These are phyloP conservation scores for Colletotrichum eleusines DNA, from an alignment of 2,329 filamentous ascomycete genomes.

Conservation along the genomic window DNA sequence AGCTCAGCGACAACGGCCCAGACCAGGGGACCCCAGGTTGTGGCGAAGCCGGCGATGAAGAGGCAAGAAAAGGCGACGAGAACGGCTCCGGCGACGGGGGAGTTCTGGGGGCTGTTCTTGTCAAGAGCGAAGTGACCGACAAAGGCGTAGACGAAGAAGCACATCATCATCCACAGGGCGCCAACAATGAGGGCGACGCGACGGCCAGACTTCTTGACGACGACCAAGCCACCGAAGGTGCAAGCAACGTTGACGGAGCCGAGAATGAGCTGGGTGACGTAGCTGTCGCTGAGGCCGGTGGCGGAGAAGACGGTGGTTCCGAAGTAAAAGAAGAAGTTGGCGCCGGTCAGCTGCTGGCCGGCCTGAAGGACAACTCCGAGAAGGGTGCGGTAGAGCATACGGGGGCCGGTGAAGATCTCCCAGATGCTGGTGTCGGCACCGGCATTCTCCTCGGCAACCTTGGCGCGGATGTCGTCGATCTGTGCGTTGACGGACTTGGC, in stretches of 20 bases:
- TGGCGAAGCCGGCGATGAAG: constrained; percentile 76
- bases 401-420: constrained; percentile 76
- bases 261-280: constrained; percentile 76
- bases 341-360: constrained; percentile 76
- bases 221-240: constrained; percentile 73
- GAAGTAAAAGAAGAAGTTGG: constrained; percentile 78
- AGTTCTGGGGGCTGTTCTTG: constrained; percentile 55
- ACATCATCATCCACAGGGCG: constrained; percentile 70
- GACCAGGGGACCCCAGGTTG: constrained; percentile 77
- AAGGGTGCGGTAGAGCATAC: constrained; percentile 73
- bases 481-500: constrained; percentile 58
- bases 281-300: constrained; percentile 74
- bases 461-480: constrained; percentile 64
- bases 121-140: constrained; percentile 61
- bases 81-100: constrained; percentile 64
- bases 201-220: constrained; percentile 75
- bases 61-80: constrained; percentile 78
- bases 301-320: constrained; percentile 74
- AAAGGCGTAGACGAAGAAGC: constrained; percentile 63
- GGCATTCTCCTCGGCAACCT: constrained; percentile 61
- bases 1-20: constrained; percentile 76
- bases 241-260: constrained; percentile 75
- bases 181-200: constrained; percentile 73
- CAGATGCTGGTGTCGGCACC: constrained; percentile 60
- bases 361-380: constrained; percentile 73